phyloP scores from a whole-genome alignment of 257 asterid species.

The Osmanthus fragrans region DNA sequence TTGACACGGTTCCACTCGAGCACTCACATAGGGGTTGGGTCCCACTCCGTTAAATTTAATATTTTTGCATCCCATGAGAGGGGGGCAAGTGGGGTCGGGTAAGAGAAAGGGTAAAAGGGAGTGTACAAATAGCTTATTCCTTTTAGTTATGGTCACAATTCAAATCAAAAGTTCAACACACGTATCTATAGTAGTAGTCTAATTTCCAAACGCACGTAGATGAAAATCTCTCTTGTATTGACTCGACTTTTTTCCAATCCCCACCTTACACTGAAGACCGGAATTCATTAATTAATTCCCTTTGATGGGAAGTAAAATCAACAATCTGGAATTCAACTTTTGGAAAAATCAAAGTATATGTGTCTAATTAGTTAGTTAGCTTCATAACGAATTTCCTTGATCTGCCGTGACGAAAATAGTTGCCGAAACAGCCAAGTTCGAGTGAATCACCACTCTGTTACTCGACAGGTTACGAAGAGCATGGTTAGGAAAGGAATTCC shows the following conservation, averaged over 20 bases:
- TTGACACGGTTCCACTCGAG: too few species aligned
- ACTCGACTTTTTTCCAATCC: neutral
- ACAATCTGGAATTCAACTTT: neutral
- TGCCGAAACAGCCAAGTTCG: constrained; percentile 50
- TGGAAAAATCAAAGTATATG: neutral
- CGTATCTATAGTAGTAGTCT: neutral
- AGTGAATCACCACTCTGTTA: constrained; percentile 57
- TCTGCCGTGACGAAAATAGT: constrained; percentile 59
- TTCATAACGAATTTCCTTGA: constrained; percentile 50
- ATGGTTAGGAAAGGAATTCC: constrained; percentile 48
- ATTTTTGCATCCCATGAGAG: too few species aligned
- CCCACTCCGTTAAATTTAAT: too few species aligned
- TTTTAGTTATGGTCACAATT: too few species aligned
- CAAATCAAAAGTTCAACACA: neutral
- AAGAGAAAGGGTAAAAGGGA: too few species aligned
- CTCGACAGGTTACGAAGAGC: constrained; percentile 55
- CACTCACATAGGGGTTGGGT: too few species aligned
- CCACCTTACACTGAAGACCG: neutral
- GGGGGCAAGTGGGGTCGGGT: too few species aligned
- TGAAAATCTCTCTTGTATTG: neutral
- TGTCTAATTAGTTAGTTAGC: neutral
- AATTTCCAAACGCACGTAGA: neutral
- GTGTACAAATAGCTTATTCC: too few species aligned
- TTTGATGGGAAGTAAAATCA: neutral
- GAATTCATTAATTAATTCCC: neutral